Percentiles rank a stretch among this genome's conserved stretches.
Evolutionary conservation across 2,329 filamentous ascomycete genomes (phyloP).

Genomic region (Cladophialophora chaetospira): DNA sequence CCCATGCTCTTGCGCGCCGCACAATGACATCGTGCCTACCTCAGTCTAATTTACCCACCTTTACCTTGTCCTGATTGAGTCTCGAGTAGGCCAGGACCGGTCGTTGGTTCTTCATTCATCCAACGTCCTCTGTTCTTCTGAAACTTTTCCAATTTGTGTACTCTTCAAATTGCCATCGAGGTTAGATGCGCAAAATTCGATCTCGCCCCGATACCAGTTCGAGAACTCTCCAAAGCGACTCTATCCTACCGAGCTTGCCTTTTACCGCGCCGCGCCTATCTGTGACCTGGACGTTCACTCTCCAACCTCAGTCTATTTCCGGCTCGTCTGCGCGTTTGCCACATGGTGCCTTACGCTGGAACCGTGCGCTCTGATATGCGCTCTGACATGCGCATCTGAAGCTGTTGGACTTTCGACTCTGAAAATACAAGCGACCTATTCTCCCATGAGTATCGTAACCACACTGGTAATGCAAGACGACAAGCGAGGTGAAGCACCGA

Average conservation of each 20-base stretch:
- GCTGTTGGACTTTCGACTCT: slow-evolving; percentile 4
- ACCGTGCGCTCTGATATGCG: slow-evolving; percentile 11
- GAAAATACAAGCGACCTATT: slow-evolving; percentile 9
- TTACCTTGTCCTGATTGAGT: slow-evolving; percentile 10
- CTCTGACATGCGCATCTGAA: slow-evolving; percentile 27
- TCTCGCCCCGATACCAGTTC: too few species aligned
- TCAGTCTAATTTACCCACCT: slow-evolving; percentile 6
- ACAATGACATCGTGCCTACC: slow-evolving; percentile 14
- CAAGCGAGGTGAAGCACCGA: slow-evolving; percentile 41
- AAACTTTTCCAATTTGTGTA: background rate
- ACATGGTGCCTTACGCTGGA: background rate
- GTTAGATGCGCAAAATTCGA: background rate
- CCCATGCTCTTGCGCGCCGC: background rate
- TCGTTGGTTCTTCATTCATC: slow-evolving; percentile 9
- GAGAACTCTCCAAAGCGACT: too few species aligned
- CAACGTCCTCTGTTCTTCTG: slow-evolving; percentile 8
- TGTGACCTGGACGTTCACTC: background rate
- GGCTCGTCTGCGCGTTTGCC: background rate
- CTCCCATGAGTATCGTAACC: slow-evolving; percentile 40
- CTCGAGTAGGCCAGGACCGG: background rate
- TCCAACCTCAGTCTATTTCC: background rate
- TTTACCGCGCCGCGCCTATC: background rate
- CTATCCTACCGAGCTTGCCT: background rate
- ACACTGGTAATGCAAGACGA: slow-evolving; percentile 41
- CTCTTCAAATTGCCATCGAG: background rate